Conservation (phyloP, 306 rosid species). For the Cucurbita moschata region DNA sequence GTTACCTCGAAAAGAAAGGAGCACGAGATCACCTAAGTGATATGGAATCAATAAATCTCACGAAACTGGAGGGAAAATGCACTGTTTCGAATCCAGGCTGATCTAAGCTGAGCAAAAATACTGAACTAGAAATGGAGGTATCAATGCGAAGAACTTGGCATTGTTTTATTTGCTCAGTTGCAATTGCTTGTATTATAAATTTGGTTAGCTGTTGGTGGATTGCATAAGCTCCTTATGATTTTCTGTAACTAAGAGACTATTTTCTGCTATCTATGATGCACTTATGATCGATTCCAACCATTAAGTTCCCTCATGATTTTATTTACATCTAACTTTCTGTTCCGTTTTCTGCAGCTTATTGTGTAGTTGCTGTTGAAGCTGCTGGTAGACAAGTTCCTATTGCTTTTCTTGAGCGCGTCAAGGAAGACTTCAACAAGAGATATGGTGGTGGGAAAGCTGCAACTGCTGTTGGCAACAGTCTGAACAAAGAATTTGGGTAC, state of each 20-base stretch:
- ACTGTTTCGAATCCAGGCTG: not conserved
- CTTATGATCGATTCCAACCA: not conserved
- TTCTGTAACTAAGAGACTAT: not conserved
- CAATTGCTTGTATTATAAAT: not conserved
- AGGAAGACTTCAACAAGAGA: slow-evolving; percentile 73
- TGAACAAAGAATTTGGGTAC: slow-evolving; percentile 84
- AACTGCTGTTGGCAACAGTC: slow-evolving; percentile 46
- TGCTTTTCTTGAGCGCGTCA: slow-evolving; percentile 68
- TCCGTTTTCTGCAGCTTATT: slow-evolving; percentile 39
- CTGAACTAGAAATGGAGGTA: not conserved
- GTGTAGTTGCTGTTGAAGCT: slow-evolving; percentile 77
- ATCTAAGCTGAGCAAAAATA: not conserved
- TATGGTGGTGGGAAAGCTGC: slow-evolving; percentile 83
- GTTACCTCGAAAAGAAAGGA: not conserved
- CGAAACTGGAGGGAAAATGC: not conserved
- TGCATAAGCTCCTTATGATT: not conserved
- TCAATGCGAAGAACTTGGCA: not conserved
- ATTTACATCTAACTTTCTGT: not conserved
- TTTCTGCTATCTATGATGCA: not conserved
- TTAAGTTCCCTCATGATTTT: not conserved
- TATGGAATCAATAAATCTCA: not conserved
- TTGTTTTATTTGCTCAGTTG: not conserved
- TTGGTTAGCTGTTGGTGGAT: not conserved
- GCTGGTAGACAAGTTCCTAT: slow-evolving; percentile 87
- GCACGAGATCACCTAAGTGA: not conserved